These are phyloP conservation scores for Ophiocordyceps camponoti-leonardi DNA, from an alignment of 2,329 filamentous ascomycete species.

Conservation along the genomic window DNA sequence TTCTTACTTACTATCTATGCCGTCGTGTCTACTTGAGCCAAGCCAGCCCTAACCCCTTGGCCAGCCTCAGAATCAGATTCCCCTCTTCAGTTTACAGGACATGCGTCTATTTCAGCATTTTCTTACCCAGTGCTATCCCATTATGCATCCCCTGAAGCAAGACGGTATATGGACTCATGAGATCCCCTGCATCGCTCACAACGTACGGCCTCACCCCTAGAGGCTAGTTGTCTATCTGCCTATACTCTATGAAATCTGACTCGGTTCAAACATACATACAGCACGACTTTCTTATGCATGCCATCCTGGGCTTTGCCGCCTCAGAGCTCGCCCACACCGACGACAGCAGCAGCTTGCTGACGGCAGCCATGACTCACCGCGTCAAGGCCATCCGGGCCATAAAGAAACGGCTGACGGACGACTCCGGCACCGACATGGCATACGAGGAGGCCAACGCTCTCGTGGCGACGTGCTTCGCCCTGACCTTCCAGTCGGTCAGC, in stretches of 20 bases:
- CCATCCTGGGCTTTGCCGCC: constrained; percentile 49
- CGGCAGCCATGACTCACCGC: constrained; percentile 45
- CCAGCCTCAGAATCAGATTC: constrained; percentile 39
- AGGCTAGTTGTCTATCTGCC: neutral
- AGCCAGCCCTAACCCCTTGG: neutral
- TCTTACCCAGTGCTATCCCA: constrained; percentile 41
- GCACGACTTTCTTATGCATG: constrained; percentile 54
- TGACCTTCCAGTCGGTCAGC: constrained; percentile 40
- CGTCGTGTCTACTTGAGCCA: neutral
- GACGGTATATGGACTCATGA: constrained; percentile 50
- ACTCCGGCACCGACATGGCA: constrained; percentile 20
- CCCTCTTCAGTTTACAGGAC: constrained; percentile 41
- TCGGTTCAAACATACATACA: no score
- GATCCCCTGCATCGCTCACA: constrained; percentile 49
- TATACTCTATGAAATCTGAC: neutral
- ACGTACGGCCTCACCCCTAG: constrained; percentile 22
- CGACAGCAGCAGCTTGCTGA: constrained; percentile 30
- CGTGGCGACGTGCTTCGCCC: constrained; percentile 39
- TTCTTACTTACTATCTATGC: neutral
- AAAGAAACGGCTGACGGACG: constrained; percentile 32
- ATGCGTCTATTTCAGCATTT: constrained; percentile 58
- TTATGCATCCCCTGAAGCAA: constrained; percentile 42
- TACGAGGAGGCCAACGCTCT: constrained; percentile 41
- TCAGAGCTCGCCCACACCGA: constrained; percentile 39
- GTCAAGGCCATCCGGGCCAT: constrained; percentile 47